A percentile compares a stretch with the other conserved stretches of the same genome.
Evolutionary conservation across 495 filamentous ascomycete genomes (phyloP).

Genomic region (Neurospora sp.): DNA sequence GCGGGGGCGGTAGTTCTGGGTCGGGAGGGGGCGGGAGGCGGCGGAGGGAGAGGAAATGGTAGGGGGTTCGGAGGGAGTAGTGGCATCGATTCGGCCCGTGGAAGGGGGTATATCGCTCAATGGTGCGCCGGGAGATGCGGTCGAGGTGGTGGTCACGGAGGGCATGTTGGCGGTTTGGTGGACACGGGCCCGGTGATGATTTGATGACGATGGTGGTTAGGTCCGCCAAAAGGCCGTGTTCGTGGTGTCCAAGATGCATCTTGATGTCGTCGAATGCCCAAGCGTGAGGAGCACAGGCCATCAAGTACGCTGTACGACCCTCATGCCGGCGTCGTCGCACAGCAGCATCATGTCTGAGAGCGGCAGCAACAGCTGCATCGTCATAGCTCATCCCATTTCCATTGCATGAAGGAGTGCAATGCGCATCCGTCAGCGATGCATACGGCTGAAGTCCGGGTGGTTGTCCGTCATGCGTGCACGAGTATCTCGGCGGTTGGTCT

Average conservation of each 20-base stretch:
- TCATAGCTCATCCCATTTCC: not conserved
- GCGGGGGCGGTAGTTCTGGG: not conserved
- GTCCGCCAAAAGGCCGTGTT: not conserved
- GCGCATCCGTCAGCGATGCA: not conserved
- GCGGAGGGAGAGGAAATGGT: not conserved
- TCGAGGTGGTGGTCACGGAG: not conserved
- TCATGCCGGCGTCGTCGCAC: not conserved
- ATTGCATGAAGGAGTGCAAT: not conserved
- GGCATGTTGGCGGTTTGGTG: not conserved
- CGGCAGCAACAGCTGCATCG: not conserved
- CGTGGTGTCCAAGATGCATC: not conserved
- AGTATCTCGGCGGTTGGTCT: not conserved
- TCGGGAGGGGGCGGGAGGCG: not conserved
- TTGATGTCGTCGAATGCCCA: not conserved
- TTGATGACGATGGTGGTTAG: not conserved
- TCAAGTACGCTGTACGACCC: not conserved
- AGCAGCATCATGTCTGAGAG: not conserved
- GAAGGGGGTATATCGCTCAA: not conserved
- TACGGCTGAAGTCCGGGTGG: not conserved
- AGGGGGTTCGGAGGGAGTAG: not conserved
- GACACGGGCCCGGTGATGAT: not conserved
- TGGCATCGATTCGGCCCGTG: too few species aligned
- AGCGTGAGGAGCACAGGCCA: not conserved
- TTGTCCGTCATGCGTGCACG: not conserved
- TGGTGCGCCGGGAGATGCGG: not conserved